These are phyloP conservation scores for Epichloe gansuensis DNA, from an alignment of 2,329 filamentous ascomycete species.

Conservation along the genomic window DNA sequence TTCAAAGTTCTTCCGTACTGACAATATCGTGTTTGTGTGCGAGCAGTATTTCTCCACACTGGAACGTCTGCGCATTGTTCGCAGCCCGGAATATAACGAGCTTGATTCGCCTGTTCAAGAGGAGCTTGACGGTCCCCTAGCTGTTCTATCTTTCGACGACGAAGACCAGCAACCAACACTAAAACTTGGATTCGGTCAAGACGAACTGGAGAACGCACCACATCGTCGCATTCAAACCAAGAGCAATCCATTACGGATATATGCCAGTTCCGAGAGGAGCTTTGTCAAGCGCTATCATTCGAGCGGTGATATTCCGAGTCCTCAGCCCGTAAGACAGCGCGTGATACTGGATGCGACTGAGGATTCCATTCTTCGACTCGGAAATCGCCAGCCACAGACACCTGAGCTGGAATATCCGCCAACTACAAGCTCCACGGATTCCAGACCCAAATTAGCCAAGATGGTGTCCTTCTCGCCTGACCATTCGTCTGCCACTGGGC, in stretches of 20 bases:
- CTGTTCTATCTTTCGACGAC: conserved; percentile 6
- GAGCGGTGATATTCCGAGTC: conserved; percentile 55
- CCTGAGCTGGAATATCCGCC: conserved; percentile 8
- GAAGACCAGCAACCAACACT: conserved; percentile 2
- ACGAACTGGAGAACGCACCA: conserved; percentile 9
- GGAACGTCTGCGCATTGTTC: conserved; percentile 56
- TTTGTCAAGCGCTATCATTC: conserved; percentile 48
- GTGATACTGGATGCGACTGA: conserved; percentile 24
- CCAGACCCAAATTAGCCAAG: conserved; percentile 7
- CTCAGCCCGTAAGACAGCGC: conserved; percentile 24
- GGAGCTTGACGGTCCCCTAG: conserved; percentile 13
- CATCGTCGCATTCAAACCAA: conserved; percentile 3
- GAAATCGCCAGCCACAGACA: conserved; percentile 15
- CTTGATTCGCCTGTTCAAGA: conserved; percentile 15
- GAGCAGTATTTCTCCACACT: conserved; percentile 60
- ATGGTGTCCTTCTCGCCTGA: conserved; percentile 15
- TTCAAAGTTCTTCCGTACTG: background rate
- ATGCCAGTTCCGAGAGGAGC: background rate
- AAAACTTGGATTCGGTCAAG: conserved; percentile 7
- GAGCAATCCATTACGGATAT: conserved; percentile 1
- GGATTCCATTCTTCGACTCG: conserved; percentile 15
- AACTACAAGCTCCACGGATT: background rate
- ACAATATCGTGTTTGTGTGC: background rate
- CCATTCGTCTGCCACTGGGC: conserved; percentile 1
- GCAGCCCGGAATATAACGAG: conserved; percentile 24